Conservation (phyloP, 306 rosid genomes). For the Malus fusca region DNA sequence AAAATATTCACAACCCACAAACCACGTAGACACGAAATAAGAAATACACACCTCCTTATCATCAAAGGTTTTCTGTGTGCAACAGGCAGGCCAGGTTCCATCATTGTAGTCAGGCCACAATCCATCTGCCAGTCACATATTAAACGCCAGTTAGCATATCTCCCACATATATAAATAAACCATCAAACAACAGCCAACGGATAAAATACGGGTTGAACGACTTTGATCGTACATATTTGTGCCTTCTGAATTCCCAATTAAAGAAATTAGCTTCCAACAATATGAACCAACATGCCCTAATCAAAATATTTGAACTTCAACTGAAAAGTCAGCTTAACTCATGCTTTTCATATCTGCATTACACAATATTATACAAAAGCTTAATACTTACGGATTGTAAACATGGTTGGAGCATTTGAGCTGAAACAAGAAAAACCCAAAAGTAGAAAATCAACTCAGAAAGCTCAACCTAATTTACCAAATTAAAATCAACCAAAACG, state of each 20-base stretch:
- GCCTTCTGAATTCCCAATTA: background rate
- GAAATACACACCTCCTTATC: slow-evolving; percentile 53
- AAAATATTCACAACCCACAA: background rate
- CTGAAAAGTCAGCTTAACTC: background rate
- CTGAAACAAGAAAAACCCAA: slow-evolving; percentile 35
- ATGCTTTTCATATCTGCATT: background rate
- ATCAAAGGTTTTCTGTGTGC: slow-evolving; percentile 46
- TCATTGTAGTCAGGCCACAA: slow-evolving; percentile 96
- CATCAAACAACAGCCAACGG: background rate
- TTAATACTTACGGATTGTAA: slow-evolving; percentile 90
- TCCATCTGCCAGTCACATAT: slow-evolving; percentile 58
- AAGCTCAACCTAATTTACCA: background rate
- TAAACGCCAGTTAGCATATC: background rate
- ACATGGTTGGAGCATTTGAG: slow-evolving; percentile 47
- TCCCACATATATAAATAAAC: background rate
- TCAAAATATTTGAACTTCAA: background rate
- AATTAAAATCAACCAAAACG: background rate
- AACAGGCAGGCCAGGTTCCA: slow-evolving; percentile 95
- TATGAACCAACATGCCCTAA: background rate
- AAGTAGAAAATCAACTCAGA: background rate
- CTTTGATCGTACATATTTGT: background rate
- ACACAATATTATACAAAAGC: background rate
- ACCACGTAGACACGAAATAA: background rate
- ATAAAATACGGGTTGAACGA: background rate
- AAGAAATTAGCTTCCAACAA: background rate